Percentiles rank a stretch among this genome's conserved stretches.
These are phyloP conservation scores for Passalora sequoiae DNA, from an alignment of 2,329 filamentous ascomycete genomes.

Conservation along the genomic window DNA sequence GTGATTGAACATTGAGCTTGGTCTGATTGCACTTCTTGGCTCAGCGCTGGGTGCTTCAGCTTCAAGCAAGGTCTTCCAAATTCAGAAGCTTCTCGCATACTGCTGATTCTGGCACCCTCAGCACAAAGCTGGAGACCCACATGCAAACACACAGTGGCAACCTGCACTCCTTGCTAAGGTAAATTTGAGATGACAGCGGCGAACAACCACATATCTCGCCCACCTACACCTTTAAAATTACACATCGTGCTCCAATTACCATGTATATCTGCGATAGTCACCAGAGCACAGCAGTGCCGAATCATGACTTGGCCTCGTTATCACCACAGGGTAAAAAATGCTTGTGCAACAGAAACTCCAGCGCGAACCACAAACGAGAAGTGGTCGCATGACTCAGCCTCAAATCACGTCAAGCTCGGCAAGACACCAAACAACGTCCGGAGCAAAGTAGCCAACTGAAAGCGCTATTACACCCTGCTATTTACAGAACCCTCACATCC, in stretches of 20 bases:
- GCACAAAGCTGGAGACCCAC: background rate
- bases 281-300: background rate
- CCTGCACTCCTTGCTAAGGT: background rate
- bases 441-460: too few species aligned
- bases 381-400: background rate
- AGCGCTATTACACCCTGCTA: too few species aligned
- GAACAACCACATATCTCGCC: too few species aligned
- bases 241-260: too few species aligned
- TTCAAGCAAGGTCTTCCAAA: background rate
- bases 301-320: background rate
- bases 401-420: constrained; percentile 2
- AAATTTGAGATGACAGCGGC: too few species aligned
- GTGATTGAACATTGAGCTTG: too few species aligned
- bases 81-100: background rate
- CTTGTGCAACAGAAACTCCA: background rate
- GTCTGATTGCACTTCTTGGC: too few species aligned
- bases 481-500: too few species aligned
- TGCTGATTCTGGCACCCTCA: background rate
- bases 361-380: background rate
- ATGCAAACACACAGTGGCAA: background rate
- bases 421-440: background rate
- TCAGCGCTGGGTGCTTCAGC: background rate
- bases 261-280: too few species aligned
- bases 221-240: too few species aligned
- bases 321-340: background rate